Evolutionary conservation across 169 alveolate species (phyloP), one percentile per base, ranked within the genome.

Genomic region (Eimeria praecox): DNA sequence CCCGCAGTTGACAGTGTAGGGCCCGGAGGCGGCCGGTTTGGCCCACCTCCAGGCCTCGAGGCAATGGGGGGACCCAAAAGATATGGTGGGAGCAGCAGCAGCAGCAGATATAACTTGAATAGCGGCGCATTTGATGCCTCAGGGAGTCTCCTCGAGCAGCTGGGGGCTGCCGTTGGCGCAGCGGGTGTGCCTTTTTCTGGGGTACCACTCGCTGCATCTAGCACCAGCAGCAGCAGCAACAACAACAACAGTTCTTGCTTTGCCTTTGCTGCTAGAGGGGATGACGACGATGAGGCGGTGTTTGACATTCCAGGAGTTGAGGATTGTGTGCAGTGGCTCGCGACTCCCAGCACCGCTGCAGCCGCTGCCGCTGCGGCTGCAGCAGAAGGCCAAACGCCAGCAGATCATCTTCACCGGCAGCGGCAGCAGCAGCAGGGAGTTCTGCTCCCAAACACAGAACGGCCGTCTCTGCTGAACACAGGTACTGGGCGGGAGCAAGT

Each of bases 11-110:
- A 56, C 56, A 35, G 35, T 44, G 44, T 18, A 40, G 92, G 46
- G 80, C 59, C 78, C 24, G 92, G 92, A 30, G 92, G 80, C 14
- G 92, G 92, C 78, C 30, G 80, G 56, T 85, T 85, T 52, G 80
- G 75, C 59, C 80, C 92, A 42, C 92, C 92, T 38, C 92, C 92
- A 33, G 92, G 92, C 80, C 92, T 85, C 35, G 92, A 85, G 80
- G 62, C 52, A 69, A 6, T 85, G 92, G 92, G 92, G 1, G 78
- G 92, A 52, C 49, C 71, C 71, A 82, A 82, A 30, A 75, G 71
- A 73, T 27, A 9, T 46, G 33, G 40, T 10, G 95, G 69, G 62
- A 66, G 85, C 62, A 85, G 78, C 92, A 56, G 92, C 77, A 83
- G 91, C 92, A 85, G 80, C 92, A 85, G 92, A 42, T 38, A 30